phyloP scores from a whole-genome alignment of 2,329 filamentous ascomycete species.

The Xylariaceae sp. region DNA sequence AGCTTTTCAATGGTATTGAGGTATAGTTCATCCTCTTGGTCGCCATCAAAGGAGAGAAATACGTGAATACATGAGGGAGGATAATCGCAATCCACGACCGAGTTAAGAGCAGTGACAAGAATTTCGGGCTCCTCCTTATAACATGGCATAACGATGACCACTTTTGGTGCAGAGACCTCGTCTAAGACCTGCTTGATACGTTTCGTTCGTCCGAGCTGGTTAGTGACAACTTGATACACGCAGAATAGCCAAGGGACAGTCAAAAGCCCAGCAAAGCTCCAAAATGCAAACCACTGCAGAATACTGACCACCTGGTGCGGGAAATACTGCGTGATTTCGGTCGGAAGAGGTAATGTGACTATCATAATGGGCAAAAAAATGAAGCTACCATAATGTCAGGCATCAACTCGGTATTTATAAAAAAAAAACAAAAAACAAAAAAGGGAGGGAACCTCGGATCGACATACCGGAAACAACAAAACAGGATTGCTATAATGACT shows the following conservation, averaged over 20 bases:
- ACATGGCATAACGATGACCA: slow-evolving; percentile 95
- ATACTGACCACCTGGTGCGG: slow-evolving; percentile 70
- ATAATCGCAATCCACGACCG: slow-evolving; percentile 92
- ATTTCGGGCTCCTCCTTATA: slow-evolving; percentile 90
- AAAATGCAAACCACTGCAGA: slow-evolving; percentile 95
- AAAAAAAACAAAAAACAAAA: too few relatives aligned
- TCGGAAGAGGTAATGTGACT: slow-evolving; percentile 84
- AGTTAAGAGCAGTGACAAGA: slow-evolving; percentile 85
- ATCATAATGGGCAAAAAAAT: slow-evolving; percentile 95
- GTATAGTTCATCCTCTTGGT: slow-evolving; percentile 86
- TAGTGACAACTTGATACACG: slow-evolving; percentile 87
- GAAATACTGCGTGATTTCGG: slow-evolving; percentile 73
- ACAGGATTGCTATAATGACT: slow-evolving; percentile 74
- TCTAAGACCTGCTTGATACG: slow-evolving; percentile 85
- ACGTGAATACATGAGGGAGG: slow-evolving; percentile 91
- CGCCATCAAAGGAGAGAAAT: slow-evolving; percentile 94
- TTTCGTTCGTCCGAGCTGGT: slow-evolving; percentile 81
- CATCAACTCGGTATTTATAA: not conserved
- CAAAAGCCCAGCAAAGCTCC: slow-evolving; percentile 84
- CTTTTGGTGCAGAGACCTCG: slow-evolving; percentile 85
- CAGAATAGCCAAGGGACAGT: slow-evolving; percentile 93
- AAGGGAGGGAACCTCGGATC: not conserved
- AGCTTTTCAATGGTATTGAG: slow-evolving; percentile 84
- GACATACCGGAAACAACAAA: slow-evolving; percentile 75
- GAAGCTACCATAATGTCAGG: slow-evolving; percentile 54